Conservation (phyloP, 305 asterid genomes). For the Coffea humblotiana region DNA sequence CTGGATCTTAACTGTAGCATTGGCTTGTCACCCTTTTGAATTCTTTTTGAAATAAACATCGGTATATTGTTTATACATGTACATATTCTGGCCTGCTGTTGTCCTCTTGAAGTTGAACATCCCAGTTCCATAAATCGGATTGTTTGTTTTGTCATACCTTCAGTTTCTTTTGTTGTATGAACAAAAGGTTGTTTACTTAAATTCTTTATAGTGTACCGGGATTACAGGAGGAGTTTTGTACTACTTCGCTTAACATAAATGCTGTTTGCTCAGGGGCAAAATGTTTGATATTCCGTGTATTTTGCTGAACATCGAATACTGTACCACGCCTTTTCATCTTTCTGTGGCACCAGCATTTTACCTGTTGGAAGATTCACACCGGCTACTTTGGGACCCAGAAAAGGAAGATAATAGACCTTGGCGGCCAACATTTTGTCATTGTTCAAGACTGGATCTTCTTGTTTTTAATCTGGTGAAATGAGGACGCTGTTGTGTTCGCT, state of each 20-base stretch:
- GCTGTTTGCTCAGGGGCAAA: background rate
- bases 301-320: background rate
- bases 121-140: background rate
- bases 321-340: background rate
- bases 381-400: background rate
- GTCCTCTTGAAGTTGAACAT: slow-evolving; percentile 5
- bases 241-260: background rate
- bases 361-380: background rate
- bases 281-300: background rate
- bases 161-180: background rate
- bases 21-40: background rate
- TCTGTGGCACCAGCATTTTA: background rate
- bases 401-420: background rate
- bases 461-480: no score
- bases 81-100: slow-evolving; percentile 1
- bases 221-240: background rate
- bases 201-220: background rate
- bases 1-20: background rate
- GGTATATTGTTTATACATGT: slow-evolving; percentile 1
- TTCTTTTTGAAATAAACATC: background rate
- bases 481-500: no score
- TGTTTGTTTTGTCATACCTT: background rate
- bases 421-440: background rate
- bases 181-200: background rate
- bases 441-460: background rate